Conservation (phyloP, 1,284 basidiomycete species). For the Tranzscheliella williamsii region DNA sequence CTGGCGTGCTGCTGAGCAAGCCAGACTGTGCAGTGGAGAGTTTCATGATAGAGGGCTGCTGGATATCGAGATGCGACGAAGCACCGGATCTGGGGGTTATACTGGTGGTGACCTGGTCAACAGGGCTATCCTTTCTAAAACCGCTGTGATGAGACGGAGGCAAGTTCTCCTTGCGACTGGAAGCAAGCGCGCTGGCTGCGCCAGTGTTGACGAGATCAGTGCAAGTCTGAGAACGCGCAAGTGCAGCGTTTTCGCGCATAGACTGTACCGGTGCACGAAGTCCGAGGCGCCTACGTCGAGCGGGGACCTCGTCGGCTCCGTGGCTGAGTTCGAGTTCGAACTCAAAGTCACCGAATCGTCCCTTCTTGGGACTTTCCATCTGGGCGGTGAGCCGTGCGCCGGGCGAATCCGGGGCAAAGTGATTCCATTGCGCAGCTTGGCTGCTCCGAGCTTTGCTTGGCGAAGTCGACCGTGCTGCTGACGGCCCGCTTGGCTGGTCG, state of each 20-base stretch:
- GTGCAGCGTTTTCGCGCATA: not conserved
- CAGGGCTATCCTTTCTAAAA: no score
- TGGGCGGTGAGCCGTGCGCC: constrained; percentile 16
- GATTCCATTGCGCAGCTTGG: constrained; percentile 8
- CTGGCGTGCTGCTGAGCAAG: not conserved
- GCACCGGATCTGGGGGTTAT: constrained; percentile 1
- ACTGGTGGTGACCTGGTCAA: constrained; percentile 1
- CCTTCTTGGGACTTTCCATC: constrained; percentile 38
- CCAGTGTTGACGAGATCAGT: not conserved
- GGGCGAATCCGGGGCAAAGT: constrained; percentile 24
- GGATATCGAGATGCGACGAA: not conserved
- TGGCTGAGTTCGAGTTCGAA: constrained; percentile 32
- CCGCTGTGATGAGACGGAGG: no score
- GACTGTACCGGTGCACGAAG: not conserved
- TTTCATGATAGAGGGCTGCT: not conserved
- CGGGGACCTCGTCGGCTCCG: constrained; percentile 5
- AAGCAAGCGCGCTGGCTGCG: not conserved
- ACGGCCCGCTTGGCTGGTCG: not conserved
- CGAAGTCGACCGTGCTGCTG: constrained; percentile 3
- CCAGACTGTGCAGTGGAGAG: not conserved
- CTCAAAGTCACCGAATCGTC: constrained; percentile 35
- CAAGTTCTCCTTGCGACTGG: constrained; percentile 26
- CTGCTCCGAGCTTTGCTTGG: constrained; percentile 16
- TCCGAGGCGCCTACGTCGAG: constrained; percentile 12
- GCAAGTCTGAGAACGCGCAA: constrained; percentile 20